Base-by-base conservation (phyloP, 2,329 filamentous ascomycete genomes). In the Fusarium abutilonis region DNA sequence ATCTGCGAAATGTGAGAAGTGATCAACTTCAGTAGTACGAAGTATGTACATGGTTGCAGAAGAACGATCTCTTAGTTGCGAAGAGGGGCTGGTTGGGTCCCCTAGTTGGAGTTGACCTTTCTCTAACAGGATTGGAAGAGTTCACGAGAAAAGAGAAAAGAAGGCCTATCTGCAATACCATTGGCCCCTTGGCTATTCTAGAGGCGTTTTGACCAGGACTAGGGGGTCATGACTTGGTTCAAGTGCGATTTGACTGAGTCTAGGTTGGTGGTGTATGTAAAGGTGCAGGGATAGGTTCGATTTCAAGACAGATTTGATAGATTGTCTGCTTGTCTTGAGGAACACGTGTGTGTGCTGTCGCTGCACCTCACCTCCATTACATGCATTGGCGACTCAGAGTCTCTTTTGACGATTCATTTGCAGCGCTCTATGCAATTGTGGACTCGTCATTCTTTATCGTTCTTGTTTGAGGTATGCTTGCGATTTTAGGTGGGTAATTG, bases 101-200 rank as follows among this genome's bases (percentile, higher is more conserved):
- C 52, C 45, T 50, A 41, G 60, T 64, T 64, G 40, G 32, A 62
- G 21, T 36, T 48, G 23, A 15, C 40, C 17, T 26, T 47, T 14
- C 23, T 52, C 34, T 39, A 42, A 44, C 29, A 40, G 35, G 35
- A 57, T 58, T 47, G 56, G 44, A 51, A 60, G 45, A 48, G 29
- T 15, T 35, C 42, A 39, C 13, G 59, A 58, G 59, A 42, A 53
- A 64, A 64, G 61, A 64, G 61, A 62, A 51, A 47, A 64, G 56
- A 62, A 52, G 47, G 32, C 36, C 36, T 61, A 47, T 19, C 19
- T 38, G 21, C 15, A 28, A 29, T 29, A 13, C 34, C 19, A 64
- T 64, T 62, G 61, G 61, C 28, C 43, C 52, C 32, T 40, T 26
- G 29, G 19, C 32, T 41, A 45, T 45, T 42, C 29, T 47, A 39